Percentiles rank a stretch among this genome's conserved stretches.
Conservation (phyloP, 1,284 basidiomycete species). For the Puccinia polysora region DNA sequence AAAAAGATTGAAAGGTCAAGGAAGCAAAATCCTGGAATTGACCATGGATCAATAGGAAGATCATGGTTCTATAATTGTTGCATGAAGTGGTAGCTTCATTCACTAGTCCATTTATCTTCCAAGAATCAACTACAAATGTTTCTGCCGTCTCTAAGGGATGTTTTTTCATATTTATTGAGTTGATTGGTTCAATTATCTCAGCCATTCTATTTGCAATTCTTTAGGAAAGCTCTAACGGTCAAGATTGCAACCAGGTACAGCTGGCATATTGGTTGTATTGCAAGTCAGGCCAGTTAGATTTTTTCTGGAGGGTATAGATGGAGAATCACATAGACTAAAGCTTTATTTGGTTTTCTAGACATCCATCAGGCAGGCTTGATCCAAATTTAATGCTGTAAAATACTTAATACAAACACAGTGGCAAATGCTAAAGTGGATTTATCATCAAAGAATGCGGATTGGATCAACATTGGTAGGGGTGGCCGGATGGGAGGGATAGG, state of each 20-base stretch:
- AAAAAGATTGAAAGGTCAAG: constrained; percentile 79
- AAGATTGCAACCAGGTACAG: too few relatives aligned
- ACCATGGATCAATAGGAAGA: constrained; percentile 83
- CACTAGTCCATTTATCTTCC: constrained; percentile 55
- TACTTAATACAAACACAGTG: constrained; percentile 27
- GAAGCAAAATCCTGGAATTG: constrained; percentile 80
- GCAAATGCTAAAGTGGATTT: constrained; percentile 19
- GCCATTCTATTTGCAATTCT: constrained; percentile 31
- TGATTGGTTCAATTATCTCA: constrained; percentile 19
- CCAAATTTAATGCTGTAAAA: constrained; percentile 35
- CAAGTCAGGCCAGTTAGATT: constrained; percentile 12
- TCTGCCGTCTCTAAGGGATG: constrained; percentile 68
- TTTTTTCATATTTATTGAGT: constrained; percentile 65
- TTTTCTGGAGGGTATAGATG: neutral
- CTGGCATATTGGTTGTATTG: constrained; percentile 32
- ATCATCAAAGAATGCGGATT: constrained; percentile 27
- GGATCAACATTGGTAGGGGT: constrained; percentile 15
- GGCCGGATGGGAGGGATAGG: too few relatives aligned
- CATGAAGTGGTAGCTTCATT: constrained; percentile 51
- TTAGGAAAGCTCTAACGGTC: constrained; percentile 4
- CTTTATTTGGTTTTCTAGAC: constrained; percentile 23
- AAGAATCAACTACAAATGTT: constrained; percentile 85
- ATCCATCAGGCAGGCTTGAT: constrained; percentile 22
- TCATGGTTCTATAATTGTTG: constrained; percentile 56
- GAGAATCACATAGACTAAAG: constrained; percentile 25